Base-by-base conservation (phyloP, 805 yeast species). In the Kodamaea fukazawae region DNA sequence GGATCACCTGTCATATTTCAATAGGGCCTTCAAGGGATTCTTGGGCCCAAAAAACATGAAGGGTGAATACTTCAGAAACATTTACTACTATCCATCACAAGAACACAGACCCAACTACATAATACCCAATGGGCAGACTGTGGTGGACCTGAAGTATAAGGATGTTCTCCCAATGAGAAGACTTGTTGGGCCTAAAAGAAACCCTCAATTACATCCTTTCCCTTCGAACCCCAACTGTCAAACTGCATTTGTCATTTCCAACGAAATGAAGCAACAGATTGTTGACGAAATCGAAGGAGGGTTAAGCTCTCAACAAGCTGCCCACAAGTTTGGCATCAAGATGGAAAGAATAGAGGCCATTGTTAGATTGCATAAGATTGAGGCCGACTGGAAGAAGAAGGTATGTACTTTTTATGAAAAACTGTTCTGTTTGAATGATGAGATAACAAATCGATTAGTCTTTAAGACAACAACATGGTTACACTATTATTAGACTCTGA, bases 321-420 rank as follows among this genome's bases (percentile, higher is more conserved):
- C 96, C 8, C 77, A 82, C 47, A 77, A 78, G 54, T 82, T 80
- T 55, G 91, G 95, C 3, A 69, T 91, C 48, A 85, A 87, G 56
- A 77, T 89, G 45, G 86, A 89, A 38, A 78, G 98, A 60, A 72
- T 93, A 14, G 96, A 90, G 57, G 98, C 97, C n/a, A 73, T 91
- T 42, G 66, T 86, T 17, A 79, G 76, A 58, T 73, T 91, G 47
- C 70, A 76, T 45, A 69, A 68, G 22, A 73, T 90, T 38, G 95
- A 91, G 63, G 62, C 75, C 46, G 63, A 73, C 40, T 78, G 83
- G 81, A 70, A 63, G 36, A 62, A 71, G 50, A 58, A 75, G 54
- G 91, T 82, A 76, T 67, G 87, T 78, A 57, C 16, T 6, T n/a
- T 27, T 30, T 35, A 20, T 20, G 17, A 20, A 15, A 27, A n/a